Percentiles rank a stretch among this genome's conserved stretches.
Conservation (phyloP, 257 asterid species). For the Nyctanthes arbortristis region DNA sequence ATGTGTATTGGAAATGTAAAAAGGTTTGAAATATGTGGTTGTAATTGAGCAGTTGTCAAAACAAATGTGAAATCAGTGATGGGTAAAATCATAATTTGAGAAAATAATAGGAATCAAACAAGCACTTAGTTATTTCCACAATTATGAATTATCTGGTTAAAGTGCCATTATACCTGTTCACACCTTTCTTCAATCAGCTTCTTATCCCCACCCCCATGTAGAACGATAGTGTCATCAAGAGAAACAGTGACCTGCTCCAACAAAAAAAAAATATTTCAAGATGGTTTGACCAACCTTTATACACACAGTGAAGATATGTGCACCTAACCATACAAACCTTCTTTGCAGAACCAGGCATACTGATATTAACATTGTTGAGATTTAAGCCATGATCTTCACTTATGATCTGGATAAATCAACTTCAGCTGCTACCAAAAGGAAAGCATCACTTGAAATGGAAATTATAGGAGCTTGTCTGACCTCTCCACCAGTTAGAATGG, state of each 20-base stretch:
- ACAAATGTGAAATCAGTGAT: too few species aligned
- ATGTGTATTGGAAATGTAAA: too few species aligned
- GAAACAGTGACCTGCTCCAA: constrained; percentile 73
- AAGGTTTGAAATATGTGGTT: too few species aligned
- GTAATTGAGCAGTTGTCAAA: too few species aligned
- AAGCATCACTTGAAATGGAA: constrained; percentile 1
- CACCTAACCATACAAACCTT: constrained; percentile 46
- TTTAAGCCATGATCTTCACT: constrained; percentile 69
- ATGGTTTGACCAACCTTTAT: constrained; percentile 20
- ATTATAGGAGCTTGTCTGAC: constrained; percentile 41
- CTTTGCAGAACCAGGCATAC: constrained; percentile 91
- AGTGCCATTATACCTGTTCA: constrained; percentile 69
- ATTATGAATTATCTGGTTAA: too few species aligned
- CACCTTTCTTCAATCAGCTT: constrained; percentile 91
- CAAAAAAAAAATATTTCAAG: constrained; percentile 16
- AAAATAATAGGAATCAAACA: too few species aligned
- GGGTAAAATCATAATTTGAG: too few species aligned
- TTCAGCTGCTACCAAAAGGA: constrained; percentile 18
- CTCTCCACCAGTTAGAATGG: constrained; percentile 92
- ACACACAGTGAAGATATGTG: constrained; percentile 10
- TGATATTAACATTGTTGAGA: constrained; percentile 67
- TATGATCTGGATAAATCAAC: constrained; percentile 59
- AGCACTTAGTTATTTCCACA: too few species aligned
- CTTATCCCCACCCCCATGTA: constrained; percentile 90
- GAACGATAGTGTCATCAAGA: constrained; percentile 77